Conservation (phyloP, 225 moss, liverwort and hornwort genomes). For the Marchantia paleacea region DNA sequence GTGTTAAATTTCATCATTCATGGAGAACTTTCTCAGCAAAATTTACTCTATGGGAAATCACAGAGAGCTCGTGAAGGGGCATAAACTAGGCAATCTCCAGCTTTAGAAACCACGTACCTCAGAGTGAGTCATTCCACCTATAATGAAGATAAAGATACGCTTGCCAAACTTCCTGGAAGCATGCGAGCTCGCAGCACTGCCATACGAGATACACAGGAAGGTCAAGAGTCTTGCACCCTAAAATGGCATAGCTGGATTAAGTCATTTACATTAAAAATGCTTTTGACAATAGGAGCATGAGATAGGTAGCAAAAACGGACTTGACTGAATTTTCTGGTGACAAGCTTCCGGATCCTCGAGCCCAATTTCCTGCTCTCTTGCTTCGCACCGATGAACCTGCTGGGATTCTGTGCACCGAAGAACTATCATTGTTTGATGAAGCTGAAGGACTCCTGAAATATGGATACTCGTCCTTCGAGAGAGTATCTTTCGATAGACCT, state of each 20-base stretch:
- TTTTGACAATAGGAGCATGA: too few relatives aligned
- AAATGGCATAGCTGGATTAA: too few relatives aligned
- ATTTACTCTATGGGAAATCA: not conserved
- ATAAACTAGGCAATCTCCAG: not conserved
- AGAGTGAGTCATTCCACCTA: slow-evolving; percentile 85
- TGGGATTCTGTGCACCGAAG: not conserved
- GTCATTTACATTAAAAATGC: too few relatives aligned
- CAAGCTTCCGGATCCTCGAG: slow-evolving; percentile 28
- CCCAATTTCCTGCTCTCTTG: slow-evolving; percentile 57
- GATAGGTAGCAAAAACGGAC: not conserved
- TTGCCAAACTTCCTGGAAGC: slow-evolving; percentile 40
- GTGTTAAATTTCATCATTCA: too few relatives aligned
- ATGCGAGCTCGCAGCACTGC: slow-evolving; percentile 19
- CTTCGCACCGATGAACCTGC: slow-evolving; percentile 53
- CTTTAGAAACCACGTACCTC: slow-evolving; percentile 50
- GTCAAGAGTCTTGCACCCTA: not conserved
- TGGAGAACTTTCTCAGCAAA: not conserved
- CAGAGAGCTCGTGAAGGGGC: not conserved
- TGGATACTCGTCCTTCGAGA: slow-evolving; percentile 73
- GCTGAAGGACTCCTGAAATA: slow-evolving; percentile 57
- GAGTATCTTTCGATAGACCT: slow-evolving; percentile 53
- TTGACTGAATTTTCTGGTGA: slow-evolving; percentile 34
- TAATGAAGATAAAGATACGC: slow-evolving; percentile 74
- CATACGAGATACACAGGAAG: not conserved
- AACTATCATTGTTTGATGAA: slow-evolving; percentile 11